Base-by-base conservation (phyloP, 177 flowering plant genomes). In the Telopea speciosissima region DNA sequence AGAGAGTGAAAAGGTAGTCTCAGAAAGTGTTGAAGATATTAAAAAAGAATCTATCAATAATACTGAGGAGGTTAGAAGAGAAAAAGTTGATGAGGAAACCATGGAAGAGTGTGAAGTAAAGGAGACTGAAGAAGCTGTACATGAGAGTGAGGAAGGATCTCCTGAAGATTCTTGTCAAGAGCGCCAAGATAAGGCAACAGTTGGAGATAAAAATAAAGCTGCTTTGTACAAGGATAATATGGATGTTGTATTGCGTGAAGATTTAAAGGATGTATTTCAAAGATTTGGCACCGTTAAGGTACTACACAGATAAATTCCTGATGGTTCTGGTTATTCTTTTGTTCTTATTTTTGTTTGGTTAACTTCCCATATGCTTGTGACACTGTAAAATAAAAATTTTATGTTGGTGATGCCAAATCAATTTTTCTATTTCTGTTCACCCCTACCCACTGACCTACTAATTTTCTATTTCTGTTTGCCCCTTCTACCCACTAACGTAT, bases 211-310 rank as follows among this genome's bases (percentile, higher is more conserved):
- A 71, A 8, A 68, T 28, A 68, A 68, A n/a, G 73, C 79, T 74
- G 76, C 68, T 45, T 10, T 60, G 11, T 79, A 70, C 79, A 86
- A 75, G 61, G 82, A 87, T 24, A 74, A 88, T 75, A 82, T 74
- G 79, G 81, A 90, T 75, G 82, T 90, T 63, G 92, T 95, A 62
- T 21, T 82, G 76, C 89, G 97, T 72, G 99, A 95, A 79, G 97
- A 95, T 85, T 72, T 95, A 68, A 95, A 88, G 85, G 66, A 11
- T 28, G 82, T 86, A 54, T 90, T 95, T 71, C 63, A 81, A 25
- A 90, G 81, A 71, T 95, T 81, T 77, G 98, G 98, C 68, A 83
- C 79, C 68, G 89, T 95, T 17, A 93, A 87, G 98, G 97, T 95
- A 89, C 36, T 60, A 63, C 14, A 11, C 16, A 54, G n/a, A 70